Conservation (phyloP, 1,139 yeast species). For the Candida dubliniensis region DNA sequence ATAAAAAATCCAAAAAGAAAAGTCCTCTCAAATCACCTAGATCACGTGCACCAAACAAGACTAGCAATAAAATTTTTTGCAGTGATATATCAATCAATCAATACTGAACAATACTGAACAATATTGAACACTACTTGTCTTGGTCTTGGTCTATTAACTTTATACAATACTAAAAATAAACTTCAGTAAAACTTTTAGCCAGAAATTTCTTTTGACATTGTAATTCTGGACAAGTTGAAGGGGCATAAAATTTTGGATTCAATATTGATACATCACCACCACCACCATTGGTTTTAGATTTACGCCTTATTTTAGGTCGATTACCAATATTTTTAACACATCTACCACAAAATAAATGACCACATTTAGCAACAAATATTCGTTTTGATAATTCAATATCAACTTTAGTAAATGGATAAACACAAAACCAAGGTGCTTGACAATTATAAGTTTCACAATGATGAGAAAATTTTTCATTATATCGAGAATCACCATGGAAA, state of each 20-base stretch:
- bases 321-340: slow-evolving; percentile 65
- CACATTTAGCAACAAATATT: slow-evolving; percentile 71
- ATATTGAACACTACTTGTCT: not conserved
- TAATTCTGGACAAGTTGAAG: slow-evolving; percentile 45
- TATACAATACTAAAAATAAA: slow-evolving; percentile 25
- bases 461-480: slow-evolving; percentile 26
- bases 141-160: not conserved
- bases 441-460: slow-evolving; percentile 34
- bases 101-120: too few relatives aligned
- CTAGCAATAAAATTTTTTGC: too few relatives aligned
- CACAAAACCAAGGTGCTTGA: slow-evolving; percentile 67
- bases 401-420: slow-evolving; percentile 45
- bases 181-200: slow-evolving; percentile 38
- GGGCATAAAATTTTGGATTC: slow-evolving; percentile 50
- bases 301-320: slow-evolving; percentile 26
- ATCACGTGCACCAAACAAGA: too few relatives aligned
- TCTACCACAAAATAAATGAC: slow-evolving; percentile 85
- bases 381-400: slow-evolving; percentile 68
- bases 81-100: too few relatives aligned
- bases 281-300: slow-evolving; percentile 11
- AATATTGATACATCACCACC: slow-evolving; percentile 28
- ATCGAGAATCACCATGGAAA: slow-evolving; percentile 36
- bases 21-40: too few relatives aligned
- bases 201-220: slow-evolving; percentile 40
- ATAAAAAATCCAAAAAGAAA: too few relatives aligned